phyloP scores from a whole-genome alignment of 1,284 basidiomycete species.

The Ceratobasidium sp. region DNA sequence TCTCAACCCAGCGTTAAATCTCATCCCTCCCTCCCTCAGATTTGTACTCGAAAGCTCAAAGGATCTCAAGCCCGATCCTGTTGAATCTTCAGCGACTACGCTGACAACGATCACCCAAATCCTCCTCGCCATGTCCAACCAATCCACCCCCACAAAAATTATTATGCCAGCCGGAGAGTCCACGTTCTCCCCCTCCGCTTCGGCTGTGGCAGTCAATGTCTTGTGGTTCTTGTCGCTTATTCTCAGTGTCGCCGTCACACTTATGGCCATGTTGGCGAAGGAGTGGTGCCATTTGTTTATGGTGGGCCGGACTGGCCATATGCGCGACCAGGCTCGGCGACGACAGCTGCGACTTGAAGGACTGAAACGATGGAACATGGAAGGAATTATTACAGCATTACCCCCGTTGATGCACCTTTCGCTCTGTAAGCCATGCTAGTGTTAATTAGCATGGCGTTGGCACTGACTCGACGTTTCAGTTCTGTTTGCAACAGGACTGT shows the following conservation, averaged over 20 bases:
- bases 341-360: constrained; percentile 7
- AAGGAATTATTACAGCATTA: neutral
- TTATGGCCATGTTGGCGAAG: neutral
- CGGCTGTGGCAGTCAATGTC: constrained; percentile 3
- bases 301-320: neutral
- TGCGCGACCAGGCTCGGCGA: constrained; percentile 12
- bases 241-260: neutral
- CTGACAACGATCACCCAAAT: neutral
- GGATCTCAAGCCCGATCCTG: constrained; percentile 4
- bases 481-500: neutral
- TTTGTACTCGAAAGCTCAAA: constrained; percentile 19
- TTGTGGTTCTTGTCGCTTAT: neutral
- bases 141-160: neutral
- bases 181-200: neutral
- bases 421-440: neutral
- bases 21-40: neutral
- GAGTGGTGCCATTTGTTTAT: neutral
- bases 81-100: neutral
- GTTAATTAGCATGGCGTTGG: neutral
- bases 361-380: constrained; percentile 32
- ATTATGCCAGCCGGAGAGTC: neutral
- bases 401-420: constrained; percentile 13
- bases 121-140: neutral
- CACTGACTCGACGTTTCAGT: neutral
- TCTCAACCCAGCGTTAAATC: neutral